phyloP scores from a whole-genome alignment of 345 rosid genomes.

The Luvunga scandens region DNA sequence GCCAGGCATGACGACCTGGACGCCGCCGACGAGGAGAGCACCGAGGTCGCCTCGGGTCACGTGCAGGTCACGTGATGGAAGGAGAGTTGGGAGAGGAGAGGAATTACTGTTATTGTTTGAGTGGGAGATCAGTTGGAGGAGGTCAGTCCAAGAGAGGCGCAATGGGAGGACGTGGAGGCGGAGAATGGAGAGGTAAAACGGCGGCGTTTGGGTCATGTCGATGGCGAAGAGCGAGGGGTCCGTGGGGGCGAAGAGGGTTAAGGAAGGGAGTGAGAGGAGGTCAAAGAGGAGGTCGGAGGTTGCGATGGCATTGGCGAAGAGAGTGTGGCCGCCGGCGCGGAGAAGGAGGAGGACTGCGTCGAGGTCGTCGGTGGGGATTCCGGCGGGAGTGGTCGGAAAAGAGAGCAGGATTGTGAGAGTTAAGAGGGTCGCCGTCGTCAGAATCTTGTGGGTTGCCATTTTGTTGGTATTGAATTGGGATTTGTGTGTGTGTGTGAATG shows the following conservation, averaged over 20 bases:
- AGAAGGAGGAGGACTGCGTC: constrained; percentile 38
- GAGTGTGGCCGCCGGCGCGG: constrained; percentile 40
- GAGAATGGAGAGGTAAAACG: constrained; percentile 41
- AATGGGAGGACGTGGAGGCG: constrained; percentile 40
- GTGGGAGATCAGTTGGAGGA: constrained; percentile 23
- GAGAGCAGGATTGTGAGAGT: constrained; percentile 17
- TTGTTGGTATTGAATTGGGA: background rate
- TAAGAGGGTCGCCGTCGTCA: background rate
- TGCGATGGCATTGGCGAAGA: constrained; percentile 53
- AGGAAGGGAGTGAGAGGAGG: constrained; percentile 36
- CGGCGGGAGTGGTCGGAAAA: constrained; percentile 20
- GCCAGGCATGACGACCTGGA: constrained; percentile 30
- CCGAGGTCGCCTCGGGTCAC: constrained; percentile 12
- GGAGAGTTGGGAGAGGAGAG: constrained; percentile 34
- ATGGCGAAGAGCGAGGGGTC: constrained; percentile 42
- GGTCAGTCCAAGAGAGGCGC: constrained; percentile 37
- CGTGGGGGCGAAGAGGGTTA: constrained; percentile 41
- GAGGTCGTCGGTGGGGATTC: constrained; percentile 34
- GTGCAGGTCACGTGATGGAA: constrained; percentile 29
- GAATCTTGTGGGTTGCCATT: background rate
- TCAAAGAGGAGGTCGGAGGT: constrained; percentile 49
- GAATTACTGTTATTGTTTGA: constrained; percentile 16
- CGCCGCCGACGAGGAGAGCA: constrained; percentile 3
- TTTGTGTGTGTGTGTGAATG: background rate
- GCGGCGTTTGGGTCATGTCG: constrained; percentile 44